These are phyloP conservation scores for Ettlia oleoabundans DNA, from an alignment of 139 green algal species.

Conservation along the genomic window DNA sequence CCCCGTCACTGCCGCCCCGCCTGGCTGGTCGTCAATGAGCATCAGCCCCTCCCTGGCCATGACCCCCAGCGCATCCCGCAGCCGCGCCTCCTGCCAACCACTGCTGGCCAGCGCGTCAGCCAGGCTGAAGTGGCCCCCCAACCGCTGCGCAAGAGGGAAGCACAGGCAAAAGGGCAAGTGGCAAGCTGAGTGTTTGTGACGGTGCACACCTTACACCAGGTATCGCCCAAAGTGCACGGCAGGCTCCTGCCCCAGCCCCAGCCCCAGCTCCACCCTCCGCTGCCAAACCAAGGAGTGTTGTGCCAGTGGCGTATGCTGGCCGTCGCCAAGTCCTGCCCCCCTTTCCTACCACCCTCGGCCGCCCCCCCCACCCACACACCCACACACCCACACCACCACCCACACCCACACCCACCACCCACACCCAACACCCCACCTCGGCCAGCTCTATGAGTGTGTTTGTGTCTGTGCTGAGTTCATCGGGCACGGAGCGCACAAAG, in stretches of 20 bases:
- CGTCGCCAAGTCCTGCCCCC: too few relatives aligned
- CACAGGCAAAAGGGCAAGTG: neutral
- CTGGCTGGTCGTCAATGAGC: slow-evolving; percentile 75
- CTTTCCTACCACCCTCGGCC: too few relatives aligned
- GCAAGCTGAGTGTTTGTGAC: too few relatives aligned
- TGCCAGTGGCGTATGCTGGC: too few relatives aligned
- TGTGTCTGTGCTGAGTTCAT: slow-evolving; percentile 87
- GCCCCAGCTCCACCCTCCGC: too few relatives aligned
- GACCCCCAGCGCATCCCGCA: slow-evolving; percentile 34
- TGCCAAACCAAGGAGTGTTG: too few relatives aligned
- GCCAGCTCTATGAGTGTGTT: slow-evolving; percentile 78
- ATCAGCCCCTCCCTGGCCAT: slow-evolving; percentile 74
- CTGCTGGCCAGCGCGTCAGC: slow-evolving; percentile 3
- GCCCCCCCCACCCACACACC: too few relatives aligned
- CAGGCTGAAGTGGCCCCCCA: slow-evolving; percentile 33
- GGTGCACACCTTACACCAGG: too few relatives aligned
- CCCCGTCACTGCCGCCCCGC: neutral
- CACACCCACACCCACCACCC: too few relatives aligned
- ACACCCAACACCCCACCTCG: slow-evolving; percentile 35
- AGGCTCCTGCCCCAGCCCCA: too few relatives aligned
- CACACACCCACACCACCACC: too few relatives aligned
- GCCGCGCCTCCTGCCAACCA: slow-evolving; percentile 39
- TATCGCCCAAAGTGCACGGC: too few relatives aligned
- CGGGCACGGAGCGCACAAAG: slow-evolving; percentile 78
- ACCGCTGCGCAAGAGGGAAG: neutral